Evolutionary conservation across 1,284 basidiomycete species (phyloP).

Genomic region (Cryptococcus floricola): DNA sequence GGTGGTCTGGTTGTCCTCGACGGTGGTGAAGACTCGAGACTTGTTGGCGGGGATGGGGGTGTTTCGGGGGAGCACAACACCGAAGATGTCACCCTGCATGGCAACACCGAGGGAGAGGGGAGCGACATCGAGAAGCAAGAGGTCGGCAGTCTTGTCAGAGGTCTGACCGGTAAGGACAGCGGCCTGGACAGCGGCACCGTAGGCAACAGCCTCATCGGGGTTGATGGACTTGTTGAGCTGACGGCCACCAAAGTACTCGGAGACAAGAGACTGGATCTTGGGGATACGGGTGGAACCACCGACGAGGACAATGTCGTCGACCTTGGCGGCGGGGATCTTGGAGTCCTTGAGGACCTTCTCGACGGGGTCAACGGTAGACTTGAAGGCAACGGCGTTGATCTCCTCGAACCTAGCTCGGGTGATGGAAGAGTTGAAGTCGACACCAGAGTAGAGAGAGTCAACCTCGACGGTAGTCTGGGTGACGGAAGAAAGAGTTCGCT

Average conservation of each 20-base stretch:
- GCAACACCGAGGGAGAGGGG: slow-evolving; percentile 96
- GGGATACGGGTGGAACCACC: slow-evolving; percentile 99
- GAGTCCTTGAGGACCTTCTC: slow-evolving; percentile 99
- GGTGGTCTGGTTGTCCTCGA: slow-evolving; percentile 98
- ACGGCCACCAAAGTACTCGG: slow-evolving; percentile 95
- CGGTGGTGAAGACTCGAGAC: slow-evolving; percentile 98
- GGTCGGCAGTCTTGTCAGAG: slow-evolving; percentile 95
- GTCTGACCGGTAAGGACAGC: slow-evolving; percentile 96
- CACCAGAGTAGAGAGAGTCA: slow-evolving; percentile 89
- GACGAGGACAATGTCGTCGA: slow-evolving; percentile 98
- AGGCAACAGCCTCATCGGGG: slow-evolving; percentile 91
- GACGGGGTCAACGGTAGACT: slow-evolving; percentile 95
- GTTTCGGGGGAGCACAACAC: slow-evolving; percentile 84
- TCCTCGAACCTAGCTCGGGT: slow-evolving; percentile 99
- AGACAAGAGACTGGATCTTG: slow-evolving; percentile 96
- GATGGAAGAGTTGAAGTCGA: slow-evolving; percentile 91
- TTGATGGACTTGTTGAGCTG: slow-evolving; percentile 99
- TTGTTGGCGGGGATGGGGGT: slow-evolving; percentile 99
- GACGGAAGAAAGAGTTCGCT: slow-evolving; percentile 96
- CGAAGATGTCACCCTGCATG: slow-evolving; percentile 99
- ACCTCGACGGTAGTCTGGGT: slow-evolving; percentile 98
- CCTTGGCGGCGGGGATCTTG: slow-evolving; percentile 73
- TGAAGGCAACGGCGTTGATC: slow-evolving; percentile 91
- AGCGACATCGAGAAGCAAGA: slow-evolving; percentile 94
- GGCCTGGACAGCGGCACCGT: slow-evolving; percentile 95